Base-by-base conservation (phyloP, 192 early-diverging fungal species). In the Coemansia sp. region DNA sequence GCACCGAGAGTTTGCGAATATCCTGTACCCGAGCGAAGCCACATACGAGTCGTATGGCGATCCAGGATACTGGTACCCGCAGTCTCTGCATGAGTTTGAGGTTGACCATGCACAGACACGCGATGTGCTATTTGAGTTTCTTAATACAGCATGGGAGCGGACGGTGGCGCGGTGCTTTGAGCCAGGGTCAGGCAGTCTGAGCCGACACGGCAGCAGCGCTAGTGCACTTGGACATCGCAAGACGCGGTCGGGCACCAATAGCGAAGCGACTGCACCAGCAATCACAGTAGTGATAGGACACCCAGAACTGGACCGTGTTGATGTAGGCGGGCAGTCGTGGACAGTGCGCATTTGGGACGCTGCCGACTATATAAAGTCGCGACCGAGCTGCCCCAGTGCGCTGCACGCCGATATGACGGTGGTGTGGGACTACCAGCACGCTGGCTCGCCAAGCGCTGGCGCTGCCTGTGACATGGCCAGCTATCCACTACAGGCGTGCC, bases 51-150 rank as follows among this genome's bases (percentile, higher is more conserved):
- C 77, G 20, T 80, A 81, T 34, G 78, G 74, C 19, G 74, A 81
- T 46, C 69, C 71, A 10, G 73, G 69, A 5, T 81, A 81, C 67
- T 81, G 78, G 78, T 72, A 72, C 61, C 78, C 78, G 20, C 78
- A 81, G 66, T 81, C 72, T 28, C 57, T 75, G 64, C 73, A 81
- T 62, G 78, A 81, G 60, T 81, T 72, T 61, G 78, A 81, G 69
- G 57, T 63, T 5, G 78, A 81, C 55, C 69, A 71, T 19, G 62
- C 73, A 19, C 66, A 54, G 31, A 65, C 72, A 26, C 73, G 72
- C 22, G 78, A 81, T 31, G 69, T 69, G 1, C 69, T 81, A 22
- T 75, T 72, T 51, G 78, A 81, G 59, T 81, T 81, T 28, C 60
- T 81, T 6, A 75, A 81, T 36, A 81, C 69, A 21, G 78, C 78